Base-by-base conservation (phyloP, 371 early-diverging fungal genomes). In the Capillidium heterosporum region DNA sequence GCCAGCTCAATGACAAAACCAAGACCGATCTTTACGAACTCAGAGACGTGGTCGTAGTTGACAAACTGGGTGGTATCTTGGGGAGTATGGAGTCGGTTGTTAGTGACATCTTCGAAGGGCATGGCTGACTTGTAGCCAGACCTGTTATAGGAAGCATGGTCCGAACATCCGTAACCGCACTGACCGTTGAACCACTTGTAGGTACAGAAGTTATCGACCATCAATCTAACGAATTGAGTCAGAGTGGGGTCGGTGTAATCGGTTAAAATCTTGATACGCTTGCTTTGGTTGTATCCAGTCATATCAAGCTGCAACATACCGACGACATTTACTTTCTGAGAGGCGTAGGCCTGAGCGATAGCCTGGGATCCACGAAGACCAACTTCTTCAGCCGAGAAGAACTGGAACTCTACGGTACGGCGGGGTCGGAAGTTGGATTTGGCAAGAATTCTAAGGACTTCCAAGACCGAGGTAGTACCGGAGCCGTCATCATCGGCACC, bases 321-420 rank as follows among this genome's bases (percentile, higher is more conserved):
- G 54, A 75, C 66, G 1, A 90, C 82, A 17, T 71, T 67, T 46
- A 65, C 71, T 13, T 65, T 67, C 23, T 68, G 68, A 24, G 68
- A 56, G 58, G 68, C 65, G 67, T 93, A 95, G 23, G 67, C 61
- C 29, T 72, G 61, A 21, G 87, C 87, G 15, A 95, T 78, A 50
- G 70, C 86, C 68, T 91, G 88, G 26, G 87, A 86, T 21, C 96
- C 96, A 56, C 87, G 66, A 11, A 94, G 76, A 19, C 90, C 91
- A 49, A 72, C 88, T 65, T 91, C 90, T 65, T 88, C 90, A 50
- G 77, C 91, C 54, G 87, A 80, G 60, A 88, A 94, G 87, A 89
- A 96, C 68, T 93, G 95, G 76, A 94, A 93, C 63, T 94, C 95
- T 32, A 96, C 82, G n/a, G 91, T 78, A 51, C 85, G 72, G 32